phyloP scores from a whole-genome alignment of 768 basidiomycete genomes.

The Rhodotorula toruloides region DNA sequence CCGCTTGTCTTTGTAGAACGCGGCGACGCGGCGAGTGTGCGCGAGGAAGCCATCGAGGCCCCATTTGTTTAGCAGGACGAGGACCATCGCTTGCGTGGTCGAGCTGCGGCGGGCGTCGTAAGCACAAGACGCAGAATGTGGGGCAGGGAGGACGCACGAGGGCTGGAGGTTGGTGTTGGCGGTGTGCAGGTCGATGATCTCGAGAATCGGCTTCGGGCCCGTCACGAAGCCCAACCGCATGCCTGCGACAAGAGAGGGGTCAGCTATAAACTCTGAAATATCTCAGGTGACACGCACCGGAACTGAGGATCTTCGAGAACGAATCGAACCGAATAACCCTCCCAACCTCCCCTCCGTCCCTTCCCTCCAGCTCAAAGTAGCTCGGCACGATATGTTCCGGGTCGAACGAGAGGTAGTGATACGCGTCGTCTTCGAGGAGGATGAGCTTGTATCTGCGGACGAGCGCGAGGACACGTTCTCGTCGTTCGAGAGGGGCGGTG shows the following conservation, averaged over 20 bases:
- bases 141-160: not conserved
- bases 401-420: conserved; percentile 63
- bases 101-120: conserved; percentile 15
- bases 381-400: conserved; percentile 57
- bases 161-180: conserved; percentile 53
- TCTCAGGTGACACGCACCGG: conserved; percentile 40
- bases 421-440: conserved; percentile 68
- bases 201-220: conserved; percentile 63
- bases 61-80: conserved; percentile 62
- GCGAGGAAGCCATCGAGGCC: conserved; percentile 67
- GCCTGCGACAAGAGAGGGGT: conserved; percentile 50
- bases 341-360: conserved; percentile 60
- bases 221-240: conserved; percentile 75
- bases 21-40: conserved; percentile 54
- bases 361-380: conserved; percentile 73
- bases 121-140: conserved; percentile 38
- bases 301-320: conserved; percentile 66
- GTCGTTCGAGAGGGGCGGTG: conserved; percentile 66
- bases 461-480: conserved; percentile 57
- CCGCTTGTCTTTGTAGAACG: conserved; percentile 63
- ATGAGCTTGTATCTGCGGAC: conserved; percentile 69
- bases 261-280: too few relatives aligned
- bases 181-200: conserved; percentile 67
- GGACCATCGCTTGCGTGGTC: conserved; percentile 54
- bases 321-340: conserved; percentile 84